phyloP scores from a whole-genome alignment of 371 early-diverging fungal genomes.

The Lichtheimia ornata region DNA sequence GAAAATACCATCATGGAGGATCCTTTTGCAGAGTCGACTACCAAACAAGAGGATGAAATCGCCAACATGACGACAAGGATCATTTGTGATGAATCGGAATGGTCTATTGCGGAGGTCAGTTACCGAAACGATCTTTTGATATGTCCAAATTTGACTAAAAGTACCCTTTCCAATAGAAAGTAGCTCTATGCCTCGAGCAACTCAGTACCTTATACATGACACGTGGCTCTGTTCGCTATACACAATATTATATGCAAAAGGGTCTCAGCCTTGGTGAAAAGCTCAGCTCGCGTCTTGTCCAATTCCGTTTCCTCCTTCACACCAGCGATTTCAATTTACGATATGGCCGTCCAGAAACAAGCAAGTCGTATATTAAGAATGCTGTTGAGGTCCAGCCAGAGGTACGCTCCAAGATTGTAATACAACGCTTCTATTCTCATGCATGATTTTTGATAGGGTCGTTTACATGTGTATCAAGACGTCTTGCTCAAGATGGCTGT shows the following conservation, averaged over 20 bases:
- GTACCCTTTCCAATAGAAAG: conserved; percentile 17
- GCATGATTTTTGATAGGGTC: conserved; percentile 9
- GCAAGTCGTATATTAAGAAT: conserved; percentile 32
- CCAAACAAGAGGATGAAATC: conserved; percentile 1
- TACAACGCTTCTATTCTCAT: background rate
- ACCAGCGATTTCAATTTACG: conserved; percentile 61
- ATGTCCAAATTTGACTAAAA: background rate
- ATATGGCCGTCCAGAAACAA: conserved; percentile 43
- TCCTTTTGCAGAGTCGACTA: conserved; percentile 12
- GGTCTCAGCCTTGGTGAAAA: conserved; percentile 57
- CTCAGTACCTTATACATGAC: conserved; percentile 55
- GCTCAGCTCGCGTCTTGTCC: conserved; percentile 47
- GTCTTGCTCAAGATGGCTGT: conserved; percentile 32
- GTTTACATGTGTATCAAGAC: conserved; percentile 22
- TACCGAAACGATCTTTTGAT: background rate
- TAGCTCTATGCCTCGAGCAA: conserved; percentile 51
- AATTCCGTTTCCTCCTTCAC: conserved; percentile 41
- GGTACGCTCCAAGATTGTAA: conserved; percentile 6
- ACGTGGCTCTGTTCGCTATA: conserved; percentile 70
- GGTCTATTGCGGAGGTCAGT: conserved; percentile 38
- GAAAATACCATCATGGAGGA: conserved; percentile 3
- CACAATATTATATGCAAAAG: conserved; percentile 67
- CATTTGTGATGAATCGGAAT: conserved; percentile 39
- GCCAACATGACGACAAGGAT: conserved; percentile 7
- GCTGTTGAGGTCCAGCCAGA: conserved; percentile 21